Percentiles rank a stretch among this genome's conserved stretches.
phyloP scores from a whole-genome alignment of 495 filamentous ascomycete species.

The Penicillium cinerascens region DNA sequence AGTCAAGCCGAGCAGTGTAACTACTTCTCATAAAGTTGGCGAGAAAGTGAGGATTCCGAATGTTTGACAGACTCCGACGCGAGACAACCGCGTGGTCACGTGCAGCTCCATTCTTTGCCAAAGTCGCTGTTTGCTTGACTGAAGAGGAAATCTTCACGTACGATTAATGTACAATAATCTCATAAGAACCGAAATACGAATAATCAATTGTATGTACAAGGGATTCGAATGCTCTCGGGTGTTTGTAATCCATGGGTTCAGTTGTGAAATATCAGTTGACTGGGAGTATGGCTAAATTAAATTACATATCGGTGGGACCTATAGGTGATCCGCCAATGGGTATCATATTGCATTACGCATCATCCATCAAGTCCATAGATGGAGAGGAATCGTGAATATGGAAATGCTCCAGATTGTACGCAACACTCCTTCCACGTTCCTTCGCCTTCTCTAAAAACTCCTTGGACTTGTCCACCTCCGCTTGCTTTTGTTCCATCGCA shows the following conservation, averaged over 20 bases:
- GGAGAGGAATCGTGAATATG: slow-evolving; percentile 28
- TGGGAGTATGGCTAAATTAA: not conserved
- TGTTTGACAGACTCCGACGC: slow-evolving; percentile 15
- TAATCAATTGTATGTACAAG: not conserved
- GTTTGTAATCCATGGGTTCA: too few relatives aligned
- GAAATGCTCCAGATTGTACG: slow-evolving; percentile 31
- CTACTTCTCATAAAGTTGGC: not conserved
- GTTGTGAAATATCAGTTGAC: too few relatives aligned
- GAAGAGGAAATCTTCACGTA: not conserved
- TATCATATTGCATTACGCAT: slow-evolving; percentile 5
- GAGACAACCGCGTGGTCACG: slow-evolving; percentile 36
- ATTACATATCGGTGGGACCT: not conserved
- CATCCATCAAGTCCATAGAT: not conserved
- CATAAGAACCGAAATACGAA: not conserved
- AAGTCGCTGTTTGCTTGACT: not conserved
- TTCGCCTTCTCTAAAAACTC: slow-evolving; percentile 37
- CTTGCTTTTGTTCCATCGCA: slow-evolving; percentile 31
- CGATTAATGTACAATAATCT: not conserved
- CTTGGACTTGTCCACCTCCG: slow-evolving; percentile 30
- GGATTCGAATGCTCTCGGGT: too few relatives aligned
- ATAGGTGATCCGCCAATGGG: not conserved
- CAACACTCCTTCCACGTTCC: slow-evolving; percentile 31
- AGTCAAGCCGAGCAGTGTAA: not conserved
- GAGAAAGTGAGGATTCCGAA: slow-evolving; percentile 4
- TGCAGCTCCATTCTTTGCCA: slow-evolving; percentile 23